Evolutionary conservation across 257 asterid genomes (phyloP), one percentile per base, ranked within the genome.

Genomic region (Datura wrightii): DNA sequence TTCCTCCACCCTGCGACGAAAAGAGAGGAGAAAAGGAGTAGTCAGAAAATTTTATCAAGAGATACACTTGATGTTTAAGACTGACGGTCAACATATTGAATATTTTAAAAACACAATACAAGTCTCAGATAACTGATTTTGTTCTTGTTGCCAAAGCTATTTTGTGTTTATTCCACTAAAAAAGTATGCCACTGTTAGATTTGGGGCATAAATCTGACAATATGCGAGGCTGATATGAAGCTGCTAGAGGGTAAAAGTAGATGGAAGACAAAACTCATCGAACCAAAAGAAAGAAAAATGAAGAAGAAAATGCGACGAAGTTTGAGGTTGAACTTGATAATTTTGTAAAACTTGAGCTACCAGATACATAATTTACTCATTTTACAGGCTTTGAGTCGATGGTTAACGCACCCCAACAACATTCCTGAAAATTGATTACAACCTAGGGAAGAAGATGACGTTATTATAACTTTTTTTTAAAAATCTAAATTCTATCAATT

Each of bases 1-100:
- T 95, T 67, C 99, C 99, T 86, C 98, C 99, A 66, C 98, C 99
- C 98, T 97, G 84, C 54, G 39, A 74, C 63, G 85, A 74, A 56
- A 89, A 59, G 63, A 84, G 76, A 87, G 11, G 55, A 31, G 46
- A 5, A 42, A 31, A 56, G 54, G 67, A 19, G 74, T 39, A 46
- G 24, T 86, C 50, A 85, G 80, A 52, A 48, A 31, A 66, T 52
- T 76, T 53, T 36, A 3, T 36, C 66, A n/a, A 15, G 13, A 14
- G 15, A 54, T 10, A 52, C 16, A 9, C 76, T 54, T 41, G 44
- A 63, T 46, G 46, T 65, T 19, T 71, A n/a, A 71, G 79, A 18
- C 39, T 41, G 11, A 71, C 24, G 6, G 18, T 71, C 55, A 71
- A 42, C 34, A 42, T 19, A 18, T 10, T 42, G 34, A 71, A 71